phyloP scores from a whole-genome alignment of 768 basidiomycete genomes.

The Auricularia cornea region DNA sequence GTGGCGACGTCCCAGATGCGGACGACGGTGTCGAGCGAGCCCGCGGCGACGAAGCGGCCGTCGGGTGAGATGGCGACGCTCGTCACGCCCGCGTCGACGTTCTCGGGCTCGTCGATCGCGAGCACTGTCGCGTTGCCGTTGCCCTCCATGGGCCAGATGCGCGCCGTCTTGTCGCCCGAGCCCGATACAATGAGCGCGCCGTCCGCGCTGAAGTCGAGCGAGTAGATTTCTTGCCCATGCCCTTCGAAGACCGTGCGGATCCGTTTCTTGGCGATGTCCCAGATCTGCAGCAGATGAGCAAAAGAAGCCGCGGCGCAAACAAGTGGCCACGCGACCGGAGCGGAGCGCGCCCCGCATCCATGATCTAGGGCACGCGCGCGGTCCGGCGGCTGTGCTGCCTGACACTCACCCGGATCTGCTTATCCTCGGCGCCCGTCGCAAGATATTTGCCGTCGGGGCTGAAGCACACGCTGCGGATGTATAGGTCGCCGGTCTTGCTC shows the following conservation, averaged over 20 bases:
- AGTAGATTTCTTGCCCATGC: constrained; percentile 90
- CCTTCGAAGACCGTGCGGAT: constrained; percentile 80
- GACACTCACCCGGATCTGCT: constrained; percentile 69
- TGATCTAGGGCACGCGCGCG: constrained; percentile 1
- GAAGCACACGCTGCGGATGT: constrained; percentile 82
- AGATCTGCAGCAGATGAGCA: constrained; percentile 48
- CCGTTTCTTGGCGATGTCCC: constrained; percentile 78
- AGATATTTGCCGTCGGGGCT: constrained; percentile 62
- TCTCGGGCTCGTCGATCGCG: constrained; percentile 45
- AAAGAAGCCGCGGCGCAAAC: neutral
- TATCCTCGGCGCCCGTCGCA: constrained; percentile 84
- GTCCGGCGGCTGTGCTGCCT: constrained; percentile 1
- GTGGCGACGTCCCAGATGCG: constrained; percentile 77
- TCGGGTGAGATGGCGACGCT: constrained; percentile 73
- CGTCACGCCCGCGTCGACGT: constrained; percentile 65
- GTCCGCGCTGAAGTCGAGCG: constrained; percentile 83
- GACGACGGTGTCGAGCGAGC: constrained; percentile 54
- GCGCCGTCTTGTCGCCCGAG: constrained; percentile 65
- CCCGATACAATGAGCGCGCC: constrained; percentile 84
- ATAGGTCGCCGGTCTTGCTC: constrained; percentile 70
- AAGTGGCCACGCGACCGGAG: neutral
- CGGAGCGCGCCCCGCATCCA: neutral
- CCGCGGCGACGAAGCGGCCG: constrained; percentile 53
- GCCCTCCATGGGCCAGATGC: constrained; percentile 52
- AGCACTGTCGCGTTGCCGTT: constrained; percentile 31